Evolutionary conservation across 352 stramenopile genomes (phyloP).

Genomic region (Pythium volutum): DNA sequence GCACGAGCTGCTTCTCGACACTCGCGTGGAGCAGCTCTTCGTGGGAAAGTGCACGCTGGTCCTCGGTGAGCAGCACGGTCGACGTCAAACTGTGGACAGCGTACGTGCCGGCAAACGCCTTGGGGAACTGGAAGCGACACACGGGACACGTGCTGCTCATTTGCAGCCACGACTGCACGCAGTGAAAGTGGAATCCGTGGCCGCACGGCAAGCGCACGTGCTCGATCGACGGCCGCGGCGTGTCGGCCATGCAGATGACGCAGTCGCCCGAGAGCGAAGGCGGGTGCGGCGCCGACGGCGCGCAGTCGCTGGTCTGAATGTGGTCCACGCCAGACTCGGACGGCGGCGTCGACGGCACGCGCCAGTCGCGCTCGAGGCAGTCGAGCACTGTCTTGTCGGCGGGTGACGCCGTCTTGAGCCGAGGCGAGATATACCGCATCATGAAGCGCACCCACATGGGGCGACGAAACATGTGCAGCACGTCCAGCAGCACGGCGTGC

Average conservation of each 20-base stretch:
- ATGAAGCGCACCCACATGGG: conserved; percentile 61
- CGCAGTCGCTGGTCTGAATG: neutral
- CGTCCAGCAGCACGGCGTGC: conserved; percentile 38
- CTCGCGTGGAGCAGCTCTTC: conserved; percentile 22
- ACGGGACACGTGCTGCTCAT: conserved; percentile 90
- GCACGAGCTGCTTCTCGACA: conserved; percentile 40
- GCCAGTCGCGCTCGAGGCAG: conserved; percentile 31
- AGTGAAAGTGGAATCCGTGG: conserved; percentile 90
- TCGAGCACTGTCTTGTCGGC: conserved; percentile 36
- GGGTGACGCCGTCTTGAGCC: conserved; percentile 60
- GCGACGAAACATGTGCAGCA: conserved; percentile 57
- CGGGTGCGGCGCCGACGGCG: neutral
- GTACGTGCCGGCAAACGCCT: conserved; percentile 54
- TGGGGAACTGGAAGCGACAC: conserved; percentile 87
- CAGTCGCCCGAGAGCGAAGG: conserved; percentile 34
- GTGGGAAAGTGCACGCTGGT: conserved; percentile 23
- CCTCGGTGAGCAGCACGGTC: conserved; percentile 32
- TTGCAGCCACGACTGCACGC: conserved; percentile 90
- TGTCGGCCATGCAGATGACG: conserved; percentile 87
- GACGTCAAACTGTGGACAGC: conserved; percentile 45
- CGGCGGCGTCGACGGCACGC: conserved; percentile 9
- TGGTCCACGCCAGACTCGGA: neutral
- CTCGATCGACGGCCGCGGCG: conserved; percentile 24
- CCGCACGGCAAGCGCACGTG: conserved; percentile 81
- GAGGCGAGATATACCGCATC: conserved; percentile 50